These are phyloP conservation scores for Botrytis sinoallii DNA, from an alignment of 2,329 filamentous ascomycete genomes.

Conservation along the genomic window DNA sequence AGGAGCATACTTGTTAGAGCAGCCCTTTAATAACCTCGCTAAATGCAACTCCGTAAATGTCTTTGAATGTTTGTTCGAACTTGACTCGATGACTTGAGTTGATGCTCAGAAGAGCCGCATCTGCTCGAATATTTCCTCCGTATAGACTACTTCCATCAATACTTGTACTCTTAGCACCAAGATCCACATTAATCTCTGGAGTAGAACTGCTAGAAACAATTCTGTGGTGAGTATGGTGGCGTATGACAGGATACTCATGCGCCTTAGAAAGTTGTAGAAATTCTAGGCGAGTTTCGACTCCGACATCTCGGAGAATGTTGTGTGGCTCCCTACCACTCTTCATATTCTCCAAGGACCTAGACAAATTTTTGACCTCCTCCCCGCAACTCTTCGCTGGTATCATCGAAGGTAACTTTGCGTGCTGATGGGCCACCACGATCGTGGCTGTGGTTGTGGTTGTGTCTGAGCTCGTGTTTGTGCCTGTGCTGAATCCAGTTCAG, in stretches of 20 bases:
- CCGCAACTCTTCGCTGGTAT: not conserved
- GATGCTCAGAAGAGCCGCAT: not conserved
- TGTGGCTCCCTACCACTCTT: slow-evolving; percentile 1
- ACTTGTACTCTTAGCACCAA: no score
- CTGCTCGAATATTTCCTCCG: not conserved
- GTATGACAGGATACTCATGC: not conserved
- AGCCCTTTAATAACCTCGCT: not conserved
- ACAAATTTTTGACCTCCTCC: not conserved
- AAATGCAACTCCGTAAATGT: not conserved
- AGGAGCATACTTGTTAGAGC: not conserved
- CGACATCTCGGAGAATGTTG: slow-evolving; percentile 1
- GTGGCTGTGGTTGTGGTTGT: not conserved
- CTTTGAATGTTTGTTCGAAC: not conserved
- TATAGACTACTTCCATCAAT: no score
- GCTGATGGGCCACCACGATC: not conserved
- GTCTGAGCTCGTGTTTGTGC: not conserved
- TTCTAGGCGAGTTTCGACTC: not conserved
- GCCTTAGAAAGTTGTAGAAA: not conserved
- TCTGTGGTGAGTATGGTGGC: not conserved
- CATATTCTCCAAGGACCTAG: not conserved
- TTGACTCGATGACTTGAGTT: not conserved
- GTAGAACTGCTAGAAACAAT: not conserved
- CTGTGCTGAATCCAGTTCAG: not conserved
- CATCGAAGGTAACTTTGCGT: not conserved
- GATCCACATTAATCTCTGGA: not conserved